Conservation (phyloP, 345 rosid species). For the Citrus sinensis region DVS_A1.0 CM039169.1:108501-109000, state of each 20-base stretch:
- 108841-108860: conserved; percentile 13
- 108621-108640: too few species aligned
- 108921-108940: conserved; percentile 53
- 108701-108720: too few species aligned
- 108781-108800: conserved; percentile 10
- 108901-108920: conserved; percentile 31
- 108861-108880: conserved; percentile 9
- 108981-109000: too few species aligned
- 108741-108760: neutral
- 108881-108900: conserved; percentile 14
- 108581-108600: too few species aligned
- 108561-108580: too few species aligned
- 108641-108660: too few species aligned
- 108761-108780: neutral
- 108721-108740: neutral
- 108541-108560: too few species aligned
- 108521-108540: too few species aligned
- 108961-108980: conserved; percentile 22
- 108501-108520: too few species aligned
- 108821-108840: conserved; percentile 3
- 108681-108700: too few species aligned
- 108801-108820: neutral
- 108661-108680: too few species aligned
- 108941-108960: conserved; percentile 66
- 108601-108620: too few species aligned